Base-by-base conservation (phyloP, 2,329 filamentous ascomycete species). In the Epichloe gansuensis region DNA sequence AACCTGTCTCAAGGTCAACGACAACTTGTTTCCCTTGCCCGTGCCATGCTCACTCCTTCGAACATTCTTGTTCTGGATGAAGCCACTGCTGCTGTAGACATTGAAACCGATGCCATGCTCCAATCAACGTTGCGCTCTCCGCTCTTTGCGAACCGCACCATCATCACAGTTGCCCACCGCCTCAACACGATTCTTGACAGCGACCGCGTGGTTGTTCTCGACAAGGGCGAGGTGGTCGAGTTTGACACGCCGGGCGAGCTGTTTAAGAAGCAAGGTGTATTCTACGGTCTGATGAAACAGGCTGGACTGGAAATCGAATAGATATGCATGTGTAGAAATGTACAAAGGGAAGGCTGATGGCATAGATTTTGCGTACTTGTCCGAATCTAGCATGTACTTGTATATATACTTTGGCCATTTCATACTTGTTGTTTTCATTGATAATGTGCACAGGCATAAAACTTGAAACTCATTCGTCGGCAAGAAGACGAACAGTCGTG, bases 21-120 rank as follows among this genome's bases (percentile, higher is more conserved):
- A 50, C 93, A 98, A 70, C 82, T 98, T 54, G 80, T 98, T 50
- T 96, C 90, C 17, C 78, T 98, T 45, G 93, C 94, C 41, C 88
- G 93, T 48, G 94, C 94, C 31, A 80, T 98, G 67, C 78, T 98
- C 47, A 94, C 91, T 5, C 93, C 93, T 13, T 95, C 88, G 69
- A 97, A 97, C 69, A 97, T 98, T 62, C 78, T 98, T 55, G 90
- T 98, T 2, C 78, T 98, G 31, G 93, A 98, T 66, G 93, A 98
- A 76, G 93, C 94, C 53, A 98, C 93, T 34, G 89, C 89, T 59
- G 80, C 76, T 25, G 79, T 84, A 11, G 80, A 85, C 63, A 74
- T 85, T 42, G 76, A 85, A 69, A 85, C 82, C 25, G 82, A 85
- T 62, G 79, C 79, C 51, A 72, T 84, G 70, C 71, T 85, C 51